Conservation (phyloP, 257 asterid genomes). For the Jacaranda mimosifolia region DNA sequence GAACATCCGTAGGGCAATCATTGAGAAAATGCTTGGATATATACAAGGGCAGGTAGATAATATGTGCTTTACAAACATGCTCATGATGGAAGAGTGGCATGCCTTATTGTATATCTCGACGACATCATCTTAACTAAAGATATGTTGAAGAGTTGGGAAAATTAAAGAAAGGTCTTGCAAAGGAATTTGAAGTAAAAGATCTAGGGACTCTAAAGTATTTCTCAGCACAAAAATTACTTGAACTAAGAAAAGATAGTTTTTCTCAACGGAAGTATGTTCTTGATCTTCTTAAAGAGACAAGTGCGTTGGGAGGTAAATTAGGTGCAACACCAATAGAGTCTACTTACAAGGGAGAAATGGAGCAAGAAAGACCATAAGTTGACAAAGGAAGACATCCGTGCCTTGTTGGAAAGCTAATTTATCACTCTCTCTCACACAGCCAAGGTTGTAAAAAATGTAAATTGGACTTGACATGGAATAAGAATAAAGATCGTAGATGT, state of each 20-base stretch:
- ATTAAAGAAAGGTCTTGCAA: background rate
- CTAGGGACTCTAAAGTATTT: background rate
- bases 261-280: background rate
- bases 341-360: no score
- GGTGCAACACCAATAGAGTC: background rate
- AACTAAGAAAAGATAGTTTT: background rate
- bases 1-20: background rate
- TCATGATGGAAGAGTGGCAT: no score
- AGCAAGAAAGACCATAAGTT: background rate
- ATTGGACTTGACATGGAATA: no score
- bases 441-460: background rate
- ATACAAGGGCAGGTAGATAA: no score
- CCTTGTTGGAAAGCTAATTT: background rate
- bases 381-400: background rate
- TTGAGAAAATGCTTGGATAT: no score
- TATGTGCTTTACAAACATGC: no score
- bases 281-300: background rate
- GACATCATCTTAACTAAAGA: background rate
- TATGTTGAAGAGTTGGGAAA: background rate
- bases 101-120: no score
- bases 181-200: constrained; percentile 3
- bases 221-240: background rate
- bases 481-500: no score
- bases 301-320: background rate
- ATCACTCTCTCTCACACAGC: background rate